Evolutionary conservation across 2,329 filamentous ascomycete genomes (phyloP), one percentile per base, ranked within the genome.

Genomic region (Venturiaceae sp.): DNA sequence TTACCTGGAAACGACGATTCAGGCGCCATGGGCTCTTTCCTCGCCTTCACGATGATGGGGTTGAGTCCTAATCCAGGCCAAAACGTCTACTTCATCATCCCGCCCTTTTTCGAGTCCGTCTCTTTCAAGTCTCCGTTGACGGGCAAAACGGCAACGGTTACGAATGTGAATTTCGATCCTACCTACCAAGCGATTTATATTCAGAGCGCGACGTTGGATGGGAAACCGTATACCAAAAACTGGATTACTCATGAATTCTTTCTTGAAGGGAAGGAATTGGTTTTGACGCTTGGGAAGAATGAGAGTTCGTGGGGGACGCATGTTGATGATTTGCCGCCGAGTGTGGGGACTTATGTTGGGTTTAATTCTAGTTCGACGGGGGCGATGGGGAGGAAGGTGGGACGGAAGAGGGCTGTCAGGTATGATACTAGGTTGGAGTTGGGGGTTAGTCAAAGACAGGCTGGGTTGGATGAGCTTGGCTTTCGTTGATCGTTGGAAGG

Each of bases 181-280:
- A 64, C 56, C 4, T 75, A 76, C 58, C 63, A 71, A 61, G 71
- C 69, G 32, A 72, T 77, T 3, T 77, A 74, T 57, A 71, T 77
- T 5, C 75, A 78, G 62, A 73, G 64, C 21, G 75, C 72, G 9
- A 76, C 63, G 55, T 58, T 77, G 46, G 68, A 77, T 63, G 75
- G 74, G 0, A 57, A 70, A 62, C 60, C 66, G 7, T 77, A 75
- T 54, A 73, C 67, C 1, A 74, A 68, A 65, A 77, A 72, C 58
- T 77, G 74, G 74, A 72, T 77, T 55, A 66, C 66, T 5, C 75
- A 78, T 65, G 66, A 67, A 50, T 77, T 77, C 62, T 77, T 77
- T 60, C 65, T 71, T 36, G 59, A 74, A n/a, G 75, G 75, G 0
- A 69, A 73, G 55, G 69, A 71, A 46, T 60, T 78, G 58, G 75